A percentile compares a stretch with the other conserved stretches of the same genome.
Conservation (phyloP, 441 rosid species). For the Aquilaria agallochum region DNA sequence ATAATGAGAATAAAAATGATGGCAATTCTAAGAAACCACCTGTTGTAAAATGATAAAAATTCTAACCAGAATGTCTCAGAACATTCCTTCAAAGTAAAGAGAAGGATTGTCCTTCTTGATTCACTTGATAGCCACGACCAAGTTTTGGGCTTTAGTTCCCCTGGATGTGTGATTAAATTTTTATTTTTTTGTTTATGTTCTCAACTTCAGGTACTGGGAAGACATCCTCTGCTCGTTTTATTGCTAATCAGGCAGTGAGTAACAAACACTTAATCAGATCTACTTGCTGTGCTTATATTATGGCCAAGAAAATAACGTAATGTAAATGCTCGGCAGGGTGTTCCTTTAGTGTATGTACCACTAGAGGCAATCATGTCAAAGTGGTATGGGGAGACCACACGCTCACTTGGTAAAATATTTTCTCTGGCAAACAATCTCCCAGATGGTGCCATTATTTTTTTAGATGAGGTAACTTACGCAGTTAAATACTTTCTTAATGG, state of each 20-base stretch:
- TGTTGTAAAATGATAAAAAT: too few relatives aligned
- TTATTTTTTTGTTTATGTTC: conserved; percentile 11
- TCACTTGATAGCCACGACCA: too few relatives aligned
- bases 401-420: conserved; percentile 79
- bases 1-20: too few relatives aligned
- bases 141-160: too few relatives aligned
- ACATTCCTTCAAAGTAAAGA: too few relatives aligned
- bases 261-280: conserved; percentile 10
- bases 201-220: conserved; percentile 78
- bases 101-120: too few relatives aligned
- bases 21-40: too few relatives aligned
- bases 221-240: conserved; percentile 93
- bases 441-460: conserved; percentile 77
- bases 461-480: conserved; percentile 72
- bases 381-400: conserved; percentile 93
- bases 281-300: not conserved
- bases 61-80: too few relatives aligned
- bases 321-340: conserved; percentile 49
- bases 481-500: not conserved
- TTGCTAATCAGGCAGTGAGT: conserved; percentile 87
- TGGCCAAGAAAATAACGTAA: conserved; percentile 1
- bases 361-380: conserved; percentile 88
- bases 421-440: conserved; percentile 85
- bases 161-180: too few relatives aligned
- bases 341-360: conserved; percentile 86